phyloP scores from a whole-genome alignment of 2,329 filamentous ascomycete species.

The Apiospora malaysiana region DNA sequence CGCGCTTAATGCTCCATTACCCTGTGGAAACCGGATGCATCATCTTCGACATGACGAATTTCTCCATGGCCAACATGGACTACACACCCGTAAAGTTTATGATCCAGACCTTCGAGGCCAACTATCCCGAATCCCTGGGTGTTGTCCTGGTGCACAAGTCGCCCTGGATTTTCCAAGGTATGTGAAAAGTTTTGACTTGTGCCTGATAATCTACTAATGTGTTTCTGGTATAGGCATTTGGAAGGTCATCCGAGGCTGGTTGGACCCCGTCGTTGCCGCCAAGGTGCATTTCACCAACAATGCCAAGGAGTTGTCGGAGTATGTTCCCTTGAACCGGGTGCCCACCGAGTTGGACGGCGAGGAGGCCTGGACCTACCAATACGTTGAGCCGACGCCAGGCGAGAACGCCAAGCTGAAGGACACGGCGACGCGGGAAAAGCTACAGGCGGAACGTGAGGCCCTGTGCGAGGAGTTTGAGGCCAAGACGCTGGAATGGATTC shows the following conservation, averaged over 20 bases:
- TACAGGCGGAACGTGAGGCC: conserved; percentile 67
- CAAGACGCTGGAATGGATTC: conserved; percentile 78
- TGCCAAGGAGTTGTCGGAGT: conserved; percentile 77
- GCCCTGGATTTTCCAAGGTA: conserved; percentile 95
- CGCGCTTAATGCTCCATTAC: conserved; percentile 78
- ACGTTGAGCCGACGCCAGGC: conserved; percentile 73
- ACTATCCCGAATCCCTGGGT: conserved; percentile 93
- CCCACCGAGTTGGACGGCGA: conserved; percentile 84
- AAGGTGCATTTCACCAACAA: conserved; percentile 95
- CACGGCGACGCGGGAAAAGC: conserved; percentile 62
- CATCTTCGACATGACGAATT: conserved; percentile 94
- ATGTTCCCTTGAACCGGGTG: conserved; percentile 73
- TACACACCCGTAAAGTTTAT: conserved; percentile 98
- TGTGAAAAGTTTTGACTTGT: conserved; percentile 46
- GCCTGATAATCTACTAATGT: conserved; percentile 36
- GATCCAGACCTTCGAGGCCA: conserved; percentile 99
- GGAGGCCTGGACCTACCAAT: conserved; percentile 84
- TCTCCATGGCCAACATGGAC: conserved; percentile 97
- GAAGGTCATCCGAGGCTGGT: conserved; percentile 94
- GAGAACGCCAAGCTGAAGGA: conserved; percentile 82
- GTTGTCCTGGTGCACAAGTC: conserved; percentile 93
- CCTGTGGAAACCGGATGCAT: conserved; percentile 93
- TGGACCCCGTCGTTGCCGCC: conserved; percentile 92
- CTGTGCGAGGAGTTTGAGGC: conserved; percentile 78
- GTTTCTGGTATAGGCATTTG: conserved; percentile 72